These are phyloP conservation scores for Nigrospora oryzae DNA, from an alignment of 2,329 filamentous ascomycete genomes.

Conservation along the genomic window DNA sequence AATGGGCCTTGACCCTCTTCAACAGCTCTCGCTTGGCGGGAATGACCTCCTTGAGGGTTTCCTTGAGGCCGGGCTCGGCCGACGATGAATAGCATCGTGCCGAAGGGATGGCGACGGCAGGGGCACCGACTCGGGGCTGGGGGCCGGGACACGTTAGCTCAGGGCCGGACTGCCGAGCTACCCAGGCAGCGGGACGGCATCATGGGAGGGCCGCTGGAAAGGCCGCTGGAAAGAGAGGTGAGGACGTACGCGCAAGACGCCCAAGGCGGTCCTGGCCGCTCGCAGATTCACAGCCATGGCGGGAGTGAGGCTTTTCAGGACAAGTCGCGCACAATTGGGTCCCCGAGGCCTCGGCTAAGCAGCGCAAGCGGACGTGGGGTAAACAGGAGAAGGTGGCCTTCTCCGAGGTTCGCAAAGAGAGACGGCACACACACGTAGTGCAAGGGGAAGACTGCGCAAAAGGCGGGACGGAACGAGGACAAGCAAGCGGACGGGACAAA, in stretches of 20 bases:
- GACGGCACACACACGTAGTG: no score
- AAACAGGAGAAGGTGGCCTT: not conserved
- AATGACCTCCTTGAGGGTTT: constrained; percentile 73
- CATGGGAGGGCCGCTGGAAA: not conserved
- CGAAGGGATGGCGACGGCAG: constrained; percentile 18
- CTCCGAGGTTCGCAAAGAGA: no score
- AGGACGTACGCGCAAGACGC: constrained; percentile 53
- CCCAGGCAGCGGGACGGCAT: not conserved
- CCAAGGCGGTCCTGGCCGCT: constrained; percentile 53
- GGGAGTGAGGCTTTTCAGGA: constrained; percentile 1
- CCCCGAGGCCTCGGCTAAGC: constrained; percentile 3
- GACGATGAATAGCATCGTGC: constrained; percentile 60
- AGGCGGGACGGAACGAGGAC: no score
- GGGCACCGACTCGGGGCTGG: constrained; percentile 18
- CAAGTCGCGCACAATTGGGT: not conserved
- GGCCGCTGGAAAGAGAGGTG: not conserved
- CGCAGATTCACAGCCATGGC: constrained; percentile 58
- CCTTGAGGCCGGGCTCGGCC: constrained; percentile 82
- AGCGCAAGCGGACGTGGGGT: not conserved
- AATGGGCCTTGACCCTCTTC: constrained; percentile 85
- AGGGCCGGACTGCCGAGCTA: not conserved
- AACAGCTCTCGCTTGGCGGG: constrained; percentile 89
- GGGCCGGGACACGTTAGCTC: constrained; percentile 4
- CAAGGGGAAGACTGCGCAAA: no score
- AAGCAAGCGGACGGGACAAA: no score